Evolutionary conservation across 371 early-diverging fungal genomes (phyloP), one percentile per base, ranked within the genome.

Genomic region (Dichotomocladium elegans): DNA sequence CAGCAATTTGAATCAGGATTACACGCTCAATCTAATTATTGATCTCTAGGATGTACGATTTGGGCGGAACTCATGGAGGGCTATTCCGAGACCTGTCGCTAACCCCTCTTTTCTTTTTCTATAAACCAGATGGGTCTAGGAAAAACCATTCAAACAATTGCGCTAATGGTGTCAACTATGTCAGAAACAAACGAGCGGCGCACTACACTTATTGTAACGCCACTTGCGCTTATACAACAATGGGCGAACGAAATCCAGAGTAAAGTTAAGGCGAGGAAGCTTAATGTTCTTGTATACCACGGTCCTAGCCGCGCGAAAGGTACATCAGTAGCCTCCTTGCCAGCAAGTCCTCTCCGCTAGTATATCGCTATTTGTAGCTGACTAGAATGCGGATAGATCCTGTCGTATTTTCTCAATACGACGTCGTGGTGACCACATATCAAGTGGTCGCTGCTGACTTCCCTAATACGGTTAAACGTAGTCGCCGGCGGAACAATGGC

Each of bases 101-200:
- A n/a, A n/a, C n/a, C n/a, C n/a, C n/a, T n/a, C n/a, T n/a, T n/a
- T n/a, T n/a, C n/a, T n/a, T n/a, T n/a, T n/a, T n/a, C n/a, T n/a
- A n/a, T n/a, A n/a, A n/a, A n/a, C n/a, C 35, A 80, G 55, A 88
- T 92, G 93, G 95, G 95, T 0, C 66, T 96, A 40, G 95, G 95
- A 22, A 94, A 96, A 68, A 95, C 96, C 0, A 68, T 95, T 21
- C 90, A 93, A 60, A 83, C 89, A 0, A 89, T 96, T 35, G 83
- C 86, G 3, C 70, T 91, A 21, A 75, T 94, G 3, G 34, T 34
- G 10, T 43, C 53, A 25, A 53, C 53, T 12, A 43, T 35, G 46
- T n/a, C 67, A 43, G 63, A 63, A 21, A 58, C 56, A n/a, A 59
- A 61, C 9, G 35, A 41, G 11, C 47, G 34, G 37, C 28, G 73